phyloP scores from a whole-genome alignment of 169 alveolate species.

The Plasmodium knowlesi region DNA sequence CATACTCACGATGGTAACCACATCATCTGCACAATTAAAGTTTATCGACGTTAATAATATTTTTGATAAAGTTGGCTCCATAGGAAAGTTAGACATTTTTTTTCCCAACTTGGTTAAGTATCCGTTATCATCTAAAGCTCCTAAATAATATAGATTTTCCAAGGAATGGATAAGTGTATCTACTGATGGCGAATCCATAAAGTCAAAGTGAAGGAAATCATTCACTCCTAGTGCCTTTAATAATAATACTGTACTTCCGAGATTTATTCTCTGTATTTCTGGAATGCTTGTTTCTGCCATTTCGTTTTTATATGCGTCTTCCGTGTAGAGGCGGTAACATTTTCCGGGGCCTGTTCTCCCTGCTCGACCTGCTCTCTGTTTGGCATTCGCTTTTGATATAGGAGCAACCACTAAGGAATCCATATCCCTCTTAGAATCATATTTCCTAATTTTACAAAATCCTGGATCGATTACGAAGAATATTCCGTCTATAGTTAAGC shows the following conservation, averaged over 20 bases:
- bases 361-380: constrained; percentile 99
- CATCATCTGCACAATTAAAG: constrained; percentile 97
- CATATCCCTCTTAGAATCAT: constrained; percentile 98
- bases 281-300: constrained; percentile 99
- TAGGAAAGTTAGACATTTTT: constrained; percentile 99
- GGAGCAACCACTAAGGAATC: constrained; percentile 98
- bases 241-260: constrained; percentile 97
- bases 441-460: constrained; percentile 96
- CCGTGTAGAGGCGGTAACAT: constrained; percentile 99
- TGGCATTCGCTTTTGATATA: constrained; percentile 98
- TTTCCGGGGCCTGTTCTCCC: constrained; percentile 99
- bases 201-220: constrained; percentile 98
- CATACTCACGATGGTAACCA: constrained; percentile 98
- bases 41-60: constrained; percentile 98
- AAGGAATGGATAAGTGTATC: constrained; percentile 96
- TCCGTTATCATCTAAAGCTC: constrained; percentile 99
- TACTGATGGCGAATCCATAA: constrained; percentile 99
- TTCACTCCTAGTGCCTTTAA: constrained; percentile 99
- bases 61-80: constrained; percentile 97
- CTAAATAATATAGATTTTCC: constrained; percentile 97
- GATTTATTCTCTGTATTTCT: constrained; percentile 99
- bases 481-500: constrained; percentile 99
- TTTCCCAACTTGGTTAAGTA: constrained; percentile 98
- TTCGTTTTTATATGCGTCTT: constrained; percentile 97
- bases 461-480: constrained; percentile 99